phyloP scores from a whole-genome alignment of 2,329 filamentous ascomycete species.

The Pseudogymnoascus verrucosus region DNA sequence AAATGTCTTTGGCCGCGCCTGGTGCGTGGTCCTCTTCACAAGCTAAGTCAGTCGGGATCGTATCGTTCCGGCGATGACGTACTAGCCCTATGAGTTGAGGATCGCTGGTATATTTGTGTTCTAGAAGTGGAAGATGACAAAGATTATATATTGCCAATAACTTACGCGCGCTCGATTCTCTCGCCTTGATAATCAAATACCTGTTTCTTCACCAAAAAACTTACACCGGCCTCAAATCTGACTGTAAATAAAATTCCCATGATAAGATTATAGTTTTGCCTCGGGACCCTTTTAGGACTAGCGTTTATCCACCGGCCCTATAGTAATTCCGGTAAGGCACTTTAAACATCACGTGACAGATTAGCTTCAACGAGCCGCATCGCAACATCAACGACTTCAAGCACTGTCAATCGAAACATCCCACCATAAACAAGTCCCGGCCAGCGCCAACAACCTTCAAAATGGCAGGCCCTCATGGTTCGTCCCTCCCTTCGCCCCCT shows the following conservation, averaged over 20 bases:
- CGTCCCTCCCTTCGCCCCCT: slow-evolving; percentile 15
- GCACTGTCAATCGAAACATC: slow-evolving; percentile 1
- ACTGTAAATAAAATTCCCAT: not conserved
- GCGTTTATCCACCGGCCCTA: not conserved
- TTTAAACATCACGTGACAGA: not conserved
- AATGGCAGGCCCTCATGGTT: slow-evolving; percentile 45
- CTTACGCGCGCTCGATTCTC: not conserved
- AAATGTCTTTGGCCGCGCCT: not conserved
- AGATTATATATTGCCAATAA: not conserved
- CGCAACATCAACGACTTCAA: slow-evolving; percentile 14
- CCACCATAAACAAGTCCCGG: slow-evolving; percentile 7
- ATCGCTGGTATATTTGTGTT: not conserved
- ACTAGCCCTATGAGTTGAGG: not conserved
- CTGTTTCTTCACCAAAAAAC: too few relatives aligned
- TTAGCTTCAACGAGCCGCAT: slow-evolving; percentile 7
- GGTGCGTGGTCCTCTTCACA: not conserved
- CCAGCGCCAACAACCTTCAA: slow-evolving; percentile 21
- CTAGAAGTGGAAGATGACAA: not conserved
- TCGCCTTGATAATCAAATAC: not conserved
- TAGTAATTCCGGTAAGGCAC: not conserved
- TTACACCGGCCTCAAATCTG: not conserved
- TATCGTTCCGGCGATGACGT: slow-evolving; percentile 6
- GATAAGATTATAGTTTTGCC: not conserved
- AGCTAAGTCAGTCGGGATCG: not conserved
- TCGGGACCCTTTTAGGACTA: not conserved